These are phyloP conservation scores for Lolium perenne DNA, from an alignment of 176 grass and related monocot species.

Conservation along the genomic window DNA sequence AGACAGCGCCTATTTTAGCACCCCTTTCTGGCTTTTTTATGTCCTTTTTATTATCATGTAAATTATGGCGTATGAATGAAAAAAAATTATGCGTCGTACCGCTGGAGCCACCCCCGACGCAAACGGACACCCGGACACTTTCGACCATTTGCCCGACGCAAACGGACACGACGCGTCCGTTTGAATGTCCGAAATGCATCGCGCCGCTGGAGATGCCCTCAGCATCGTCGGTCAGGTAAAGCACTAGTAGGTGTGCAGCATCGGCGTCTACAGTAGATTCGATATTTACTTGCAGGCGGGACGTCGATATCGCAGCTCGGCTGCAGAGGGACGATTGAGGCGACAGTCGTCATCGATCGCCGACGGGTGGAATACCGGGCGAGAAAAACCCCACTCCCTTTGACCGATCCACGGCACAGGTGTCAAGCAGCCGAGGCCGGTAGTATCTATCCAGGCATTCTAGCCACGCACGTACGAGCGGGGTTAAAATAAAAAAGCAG, in stretches of 20 bases:
- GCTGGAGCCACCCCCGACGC: too few species aligned
- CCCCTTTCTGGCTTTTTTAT: too few species aligned
- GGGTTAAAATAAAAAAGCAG: neutral
- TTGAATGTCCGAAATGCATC: too few species aligned
- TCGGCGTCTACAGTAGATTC: neutral
- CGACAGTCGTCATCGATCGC: conserved; percentile 36
- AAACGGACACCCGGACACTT: too few species aligned
- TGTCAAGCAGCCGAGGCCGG: neutral
- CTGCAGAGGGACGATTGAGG: neutral
- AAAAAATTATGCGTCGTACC: too few species aligned
- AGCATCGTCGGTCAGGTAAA: neutral
- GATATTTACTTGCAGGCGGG: neutral
- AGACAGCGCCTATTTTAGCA: too few species aligned
- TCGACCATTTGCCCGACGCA: too few species aligned
- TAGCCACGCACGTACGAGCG: neutral
- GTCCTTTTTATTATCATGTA: too few species aligned
- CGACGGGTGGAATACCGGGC: neutral
- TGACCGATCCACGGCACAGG: neutral
- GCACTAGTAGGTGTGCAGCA: neutral
- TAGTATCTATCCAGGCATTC: neutral
- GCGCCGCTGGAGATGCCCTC: too few species aligned
- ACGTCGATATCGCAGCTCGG: neutral
- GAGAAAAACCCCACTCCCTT: neutral
- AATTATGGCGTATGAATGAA: too few species aligned
- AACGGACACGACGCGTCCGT: too few species aligned